A percentile compares a stretch with the other conserved stretches of the same genome.
Evolutionary conservation across 2,329 filamentous ascomycete genomes (phyloP).

Genomic region (Fusarium buharicum): DNA sequence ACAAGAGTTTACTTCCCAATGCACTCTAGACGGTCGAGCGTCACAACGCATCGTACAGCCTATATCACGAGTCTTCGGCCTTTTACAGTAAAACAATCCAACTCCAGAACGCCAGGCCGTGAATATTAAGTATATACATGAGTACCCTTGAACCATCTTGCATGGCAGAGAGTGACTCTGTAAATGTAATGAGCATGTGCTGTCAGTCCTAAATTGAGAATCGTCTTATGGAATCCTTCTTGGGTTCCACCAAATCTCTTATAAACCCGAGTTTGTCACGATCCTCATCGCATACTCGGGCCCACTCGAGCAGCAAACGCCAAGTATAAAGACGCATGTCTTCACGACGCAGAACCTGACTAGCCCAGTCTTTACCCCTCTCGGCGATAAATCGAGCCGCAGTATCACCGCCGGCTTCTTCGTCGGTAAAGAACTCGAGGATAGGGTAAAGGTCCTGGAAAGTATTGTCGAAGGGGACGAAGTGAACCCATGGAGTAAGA

Average conservation of each 20-base stretch:
- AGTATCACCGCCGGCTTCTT: slow-evolving; percentile 58
- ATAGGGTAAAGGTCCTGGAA: slow-evolving; percentile 73
- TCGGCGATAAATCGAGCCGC: slow-evolving; percentile 70
- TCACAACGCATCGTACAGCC: slow-evolving; percentile 10
- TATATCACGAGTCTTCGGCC: slow-evolving; percentile 23
- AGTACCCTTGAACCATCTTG: slow-evolving; percentile 6
- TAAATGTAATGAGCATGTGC: slow-evolving; percentile 20
- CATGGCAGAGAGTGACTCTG: slow-evolving; percentile 8
- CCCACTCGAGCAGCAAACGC: slow-evolving; percentile 69
- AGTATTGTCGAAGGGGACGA: slow-evolving; percentile 75
- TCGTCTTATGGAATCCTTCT: slow-evolving; percentile 31
- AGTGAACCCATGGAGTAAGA: slow-evolving; percentile 76
- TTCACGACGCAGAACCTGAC: slow-evolving; percentile 68
- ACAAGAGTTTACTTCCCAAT: slow-evolving; percentile 12
- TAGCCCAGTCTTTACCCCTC: slow-evolving; percentile 69
- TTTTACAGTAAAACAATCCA: slow-evolving; percentile 22
- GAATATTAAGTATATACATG: slow-evolving; percentile 40
- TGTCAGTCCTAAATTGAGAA: slow-evolving; percentile 5
- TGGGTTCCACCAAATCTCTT: slow-evolving; percentile 51
- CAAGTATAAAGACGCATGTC: slow-evolving; percentile 75
- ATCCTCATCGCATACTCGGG: slow-evolving; percentile 59
- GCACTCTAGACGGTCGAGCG: slow-evolving; percentile 3
- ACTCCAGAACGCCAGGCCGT: slow-evolving; percentile 44
- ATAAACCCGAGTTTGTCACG: slow-evolving; percentile 58
- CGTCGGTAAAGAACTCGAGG: slow-evolving; percentile 72